A percentile compares a stretch with the other conserved stretches of the same genome.
These are phyloP conservation scores for Linanthus parryae DNA, from an alignment of 148 eudicot species.

Conservation along the genomic window DNA sequence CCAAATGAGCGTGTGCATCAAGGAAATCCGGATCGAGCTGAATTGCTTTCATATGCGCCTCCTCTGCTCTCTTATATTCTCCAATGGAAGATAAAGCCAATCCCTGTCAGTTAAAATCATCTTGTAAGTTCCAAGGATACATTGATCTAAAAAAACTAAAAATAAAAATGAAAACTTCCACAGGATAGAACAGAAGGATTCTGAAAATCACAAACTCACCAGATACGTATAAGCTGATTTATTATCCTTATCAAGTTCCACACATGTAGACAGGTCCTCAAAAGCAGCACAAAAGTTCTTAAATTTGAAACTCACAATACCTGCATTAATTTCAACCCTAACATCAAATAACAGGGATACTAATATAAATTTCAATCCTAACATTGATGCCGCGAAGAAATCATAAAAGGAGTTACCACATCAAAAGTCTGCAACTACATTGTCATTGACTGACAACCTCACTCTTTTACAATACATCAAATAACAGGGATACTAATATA, in stretches of 20 bases:
- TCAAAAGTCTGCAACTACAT: no score
- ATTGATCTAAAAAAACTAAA: neutral
- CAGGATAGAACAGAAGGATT: constrained; percentile 1
- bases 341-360: no score
- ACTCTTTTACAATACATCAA: no score
- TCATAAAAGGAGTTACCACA: no score
- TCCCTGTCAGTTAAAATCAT: constrained; percentile 41
- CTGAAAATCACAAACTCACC: constrained; percentile 35
- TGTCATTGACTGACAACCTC: no score
- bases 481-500: no score
- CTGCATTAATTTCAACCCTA: constrained; percentile 33
- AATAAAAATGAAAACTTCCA: neutral
- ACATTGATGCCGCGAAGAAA: no score
- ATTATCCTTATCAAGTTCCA: constrained; percentile 59
- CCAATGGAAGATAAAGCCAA: constrained; percentile 80
- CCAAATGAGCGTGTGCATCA: constrained; percentile 89
- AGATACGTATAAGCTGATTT: constrained; percentile 90
- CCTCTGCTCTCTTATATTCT: constrained; percentile 77
- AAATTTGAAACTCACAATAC: constrained; percentile 89
- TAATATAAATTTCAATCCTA: no score
- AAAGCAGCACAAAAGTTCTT: constrained; percentile 88
- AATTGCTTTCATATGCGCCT: constrained; percentile 78
- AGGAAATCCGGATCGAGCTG: constrained; percentile 63
- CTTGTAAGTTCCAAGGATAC: neutral
- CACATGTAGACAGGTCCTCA: constrained; percentile 79